phyloP scores from a whole-genome alignment of 148 eudicot genomes.

The Heliosperma pusillum region DNA sequence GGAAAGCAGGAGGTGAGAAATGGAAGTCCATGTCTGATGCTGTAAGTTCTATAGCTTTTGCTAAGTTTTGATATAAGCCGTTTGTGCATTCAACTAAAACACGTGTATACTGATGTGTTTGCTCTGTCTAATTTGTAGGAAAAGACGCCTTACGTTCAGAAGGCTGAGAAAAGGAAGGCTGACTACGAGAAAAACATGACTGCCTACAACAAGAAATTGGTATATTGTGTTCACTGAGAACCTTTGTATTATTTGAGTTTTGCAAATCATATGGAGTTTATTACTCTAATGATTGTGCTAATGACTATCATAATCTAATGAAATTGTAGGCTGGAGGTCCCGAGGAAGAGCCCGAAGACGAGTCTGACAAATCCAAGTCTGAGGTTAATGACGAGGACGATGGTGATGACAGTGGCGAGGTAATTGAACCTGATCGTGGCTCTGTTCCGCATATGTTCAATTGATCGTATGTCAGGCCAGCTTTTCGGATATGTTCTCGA shows the following conservation, averaged over 20 bases:
- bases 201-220: conserved; percentile 32
- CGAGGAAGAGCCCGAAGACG: no score
- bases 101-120: background rate
- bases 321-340: conserved; percentile 33
- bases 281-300: background rate
- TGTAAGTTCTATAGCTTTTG: conserved; percentile 25
- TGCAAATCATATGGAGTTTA: no score
- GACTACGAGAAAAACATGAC: conserved; percentile 44
- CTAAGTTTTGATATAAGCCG: no score
- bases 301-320: background rate
- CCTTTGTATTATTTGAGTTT: background rate
- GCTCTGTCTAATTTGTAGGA: conserved; percentile 29
- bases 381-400: conserved; percentile 56
- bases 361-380: conserved; percentile 55
- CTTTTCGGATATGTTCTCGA: no score
- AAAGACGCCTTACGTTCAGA: conserved; percentile 45
- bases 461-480: background rate
- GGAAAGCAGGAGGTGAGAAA: conserved; percentile 61
- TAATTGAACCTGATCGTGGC: no score
- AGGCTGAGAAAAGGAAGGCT: conserved; percentile 54
- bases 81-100: background rate
- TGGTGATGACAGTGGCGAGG: conserved; percentile 44
- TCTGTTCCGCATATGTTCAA: no score
- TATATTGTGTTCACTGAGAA: background rate
- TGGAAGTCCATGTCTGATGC: conserved; percentile 54